Conservation (phyloP, 2,329 filamentous ascomycete species). For the Sporothrix mexicana region DNA sequence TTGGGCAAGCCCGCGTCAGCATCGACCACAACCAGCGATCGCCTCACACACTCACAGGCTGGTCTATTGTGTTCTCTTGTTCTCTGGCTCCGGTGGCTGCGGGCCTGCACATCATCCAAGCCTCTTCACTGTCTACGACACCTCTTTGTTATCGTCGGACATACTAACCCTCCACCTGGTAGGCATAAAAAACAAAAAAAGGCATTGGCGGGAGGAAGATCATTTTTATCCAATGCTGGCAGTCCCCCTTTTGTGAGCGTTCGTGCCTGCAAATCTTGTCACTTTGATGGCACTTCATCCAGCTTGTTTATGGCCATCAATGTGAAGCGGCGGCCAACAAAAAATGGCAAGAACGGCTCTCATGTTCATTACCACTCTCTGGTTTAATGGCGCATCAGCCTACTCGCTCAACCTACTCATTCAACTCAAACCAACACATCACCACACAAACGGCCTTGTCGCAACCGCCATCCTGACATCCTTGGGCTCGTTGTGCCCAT, state of each 20-base stretch:
- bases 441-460: background rate
- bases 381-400: constrained; percentile 8
- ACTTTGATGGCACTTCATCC: background rate
- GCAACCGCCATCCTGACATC: background rate
- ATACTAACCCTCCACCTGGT: constrained; percentile 17
- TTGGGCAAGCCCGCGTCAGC: background rate
- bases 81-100: background rate
- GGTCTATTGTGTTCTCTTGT: no score
- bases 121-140: background rate
- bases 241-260: no score
- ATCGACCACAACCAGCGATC: background rate
- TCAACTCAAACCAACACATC: no score
- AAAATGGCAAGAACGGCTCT: background rate
- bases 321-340: constrained; percentile 8
- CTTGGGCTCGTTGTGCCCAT: background rate
- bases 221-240: background rate
- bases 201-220: background rate
- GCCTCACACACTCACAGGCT: background rate
- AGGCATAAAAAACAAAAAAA: constrained; percentile 11
- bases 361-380: background rate
- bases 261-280: no score
- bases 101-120: constrained; percentile 21
- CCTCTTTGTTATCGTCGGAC: background rate
- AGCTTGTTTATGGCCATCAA: background rate
- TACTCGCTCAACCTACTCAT: background rate